Evolutionary conservation across 176 grass and related monocot species (phyloP).

Genomic region (Eleusine indica): DNA sequence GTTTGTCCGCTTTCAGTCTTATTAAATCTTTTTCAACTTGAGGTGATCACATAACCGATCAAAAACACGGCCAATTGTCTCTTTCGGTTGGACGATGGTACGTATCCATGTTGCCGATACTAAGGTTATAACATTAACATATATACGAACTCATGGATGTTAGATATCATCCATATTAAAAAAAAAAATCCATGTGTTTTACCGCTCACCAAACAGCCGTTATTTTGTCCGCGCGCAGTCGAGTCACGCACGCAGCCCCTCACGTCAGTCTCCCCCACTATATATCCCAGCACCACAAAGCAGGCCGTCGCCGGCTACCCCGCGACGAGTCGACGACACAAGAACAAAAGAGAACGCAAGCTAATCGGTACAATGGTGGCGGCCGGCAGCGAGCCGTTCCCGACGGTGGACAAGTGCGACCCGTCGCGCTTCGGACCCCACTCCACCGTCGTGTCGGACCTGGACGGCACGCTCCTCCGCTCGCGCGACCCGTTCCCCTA

Average conservation of each 20-base stretch:
- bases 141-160: too few species aligned
- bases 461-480: constrained; percentile 66
- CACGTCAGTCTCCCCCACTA: background rate
- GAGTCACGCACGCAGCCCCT: background rate
- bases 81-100: too few species aligned
- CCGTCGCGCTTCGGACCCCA: constrained; percentile 25
- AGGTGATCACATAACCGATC: too few species aligned
- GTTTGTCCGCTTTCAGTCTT: too few species aligned
- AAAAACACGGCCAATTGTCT: too few species aligned
- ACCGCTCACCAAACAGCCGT: constrained; percentile 19
- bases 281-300: background rate
- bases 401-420: constrained; percentile 61
- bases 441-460: constrained; percentile 57
- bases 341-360: background rate
- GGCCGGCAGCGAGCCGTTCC: constrained; percentile 36
- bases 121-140: too few species aligned
- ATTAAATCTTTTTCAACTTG: too few species aligned
- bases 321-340: background rate
- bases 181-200: background rate
- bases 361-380: background rate
- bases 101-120: too few species aligned
- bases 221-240: background rate
- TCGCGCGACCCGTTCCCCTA: constrained; percentile 61
- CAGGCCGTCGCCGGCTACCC: background rate
- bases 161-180: too few species aligned